A percentile compares a stretch with the other conserved stretches of the same genome.
phyloP scores from a whole-genome alignment of 2,329 filamentous ascomycete genomes.

The Bipolaris oryzae region DNA sequence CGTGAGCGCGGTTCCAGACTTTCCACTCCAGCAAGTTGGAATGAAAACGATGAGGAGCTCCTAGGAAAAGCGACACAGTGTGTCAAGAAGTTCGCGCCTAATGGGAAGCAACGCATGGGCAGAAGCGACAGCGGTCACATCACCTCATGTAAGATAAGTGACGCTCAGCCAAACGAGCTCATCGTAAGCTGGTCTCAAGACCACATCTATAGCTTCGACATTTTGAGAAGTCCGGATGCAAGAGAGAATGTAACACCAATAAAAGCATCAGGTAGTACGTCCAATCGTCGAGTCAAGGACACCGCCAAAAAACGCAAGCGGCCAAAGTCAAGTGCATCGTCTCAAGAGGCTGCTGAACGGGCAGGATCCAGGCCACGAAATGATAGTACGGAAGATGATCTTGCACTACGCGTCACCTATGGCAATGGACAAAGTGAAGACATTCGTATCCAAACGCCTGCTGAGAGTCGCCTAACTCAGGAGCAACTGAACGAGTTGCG shows the following conservation, averaged over 20 bases:
- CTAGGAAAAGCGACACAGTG: conserved; percentile 67
- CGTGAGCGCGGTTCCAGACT: conserved; percentile 59
- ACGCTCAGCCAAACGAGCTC: conserved; percentile 70
- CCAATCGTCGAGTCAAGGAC: conserved; percentile 34
- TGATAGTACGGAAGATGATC: conserved; percentile 52
- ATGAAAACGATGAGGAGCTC: conserved; percentile 57
- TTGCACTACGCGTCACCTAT: conserved; percentile 63
- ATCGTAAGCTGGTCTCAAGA: conserved; percentile 72
- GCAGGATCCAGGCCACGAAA: conserved; percentile 57
- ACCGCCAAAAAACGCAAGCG: conserved; percentile 63
- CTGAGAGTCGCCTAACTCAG: conserved; percentile 38
- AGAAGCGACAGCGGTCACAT: conserved; percentile 66
- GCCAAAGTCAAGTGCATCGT: conserved; percentile 47
- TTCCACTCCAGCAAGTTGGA: conserved; percentile 51
- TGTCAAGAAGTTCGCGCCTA: conserved; percentile 69
- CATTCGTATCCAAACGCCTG: conserved; percentile 55
- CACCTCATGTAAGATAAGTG: conserved; percentile 73
- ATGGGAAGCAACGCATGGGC: conserved; percentile 61
- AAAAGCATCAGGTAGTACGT: conserved; percentile 21
- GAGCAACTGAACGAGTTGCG: conserved; percentile 56
- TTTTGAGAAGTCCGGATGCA: conserved; percentile 64
- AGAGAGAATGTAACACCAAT: conserved; percentile 47
- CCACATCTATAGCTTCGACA: conserved; percentile 70
- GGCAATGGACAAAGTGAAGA: conserved; percentile 66
- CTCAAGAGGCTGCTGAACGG: conserved; percentile 50